Conservation (phyloP, 352 stramenopile genomes). For the Phytophthora melonis region DNA sequence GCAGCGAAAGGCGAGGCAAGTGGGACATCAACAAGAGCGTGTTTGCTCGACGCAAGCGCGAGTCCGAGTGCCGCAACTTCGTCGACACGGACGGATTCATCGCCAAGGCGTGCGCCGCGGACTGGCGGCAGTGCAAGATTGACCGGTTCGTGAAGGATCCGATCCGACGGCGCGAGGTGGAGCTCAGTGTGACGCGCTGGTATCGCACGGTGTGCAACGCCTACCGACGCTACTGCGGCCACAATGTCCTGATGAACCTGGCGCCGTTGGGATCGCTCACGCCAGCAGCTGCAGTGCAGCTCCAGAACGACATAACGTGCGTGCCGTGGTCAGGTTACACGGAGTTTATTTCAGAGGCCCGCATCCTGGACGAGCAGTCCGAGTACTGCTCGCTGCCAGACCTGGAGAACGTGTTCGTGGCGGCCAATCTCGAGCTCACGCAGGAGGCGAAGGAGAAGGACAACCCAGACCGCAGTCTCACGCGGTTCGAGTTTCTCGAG, state of each 20-base stretch:
- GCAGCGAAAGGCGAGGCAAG: conserved; percentile 44
- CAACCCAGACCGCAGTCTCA: conserved; percentile 81
- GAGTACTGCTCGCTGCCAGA: conserved; percentile 74
- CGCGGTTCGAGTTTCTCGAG: conserved; percentile 83
- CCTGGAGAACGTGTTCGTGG: conserved; percentile 86
- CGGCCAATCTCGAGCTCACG: conserved; percentile 80
- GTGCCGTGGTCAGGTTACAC: conserved; percentile 79
- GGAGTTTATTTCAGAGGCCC: conserved; percentile 70
- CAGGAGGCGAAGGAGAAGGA: conserved; percentile 83
- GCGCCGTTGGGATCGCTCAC: conserved; percentile 51
- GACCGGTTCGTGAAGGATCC: conserved; percentile 81
- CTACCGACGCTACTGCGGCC: conserved; percentile 73
- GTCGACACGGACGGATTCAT: conserved; percentile 78
- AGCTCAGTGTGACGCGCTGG: conserved; percentile 57
- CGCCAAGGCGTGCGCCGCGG: conserved; percentile 65
- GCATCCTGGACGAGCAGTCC: conserved; percentile 73
- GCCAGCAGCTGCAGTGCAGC: conserved; percentile 50
- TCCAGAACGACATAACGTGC: conserved; percentile 75
- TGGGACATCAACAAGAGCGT: conserved; percentile 90
- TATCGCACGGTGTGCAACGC: conserved; percentile 68
- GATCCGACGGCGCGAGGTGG: conserved; percentile 61
- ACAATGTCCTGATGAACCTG: conserved; percentile 67
- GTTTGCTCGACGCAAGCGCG: conserved; percentile 66
- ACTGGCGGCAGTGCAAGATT: conserved; percentile 82
- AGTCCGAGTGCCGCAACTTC: conserved; percentile 67